These are phyloP conservation scores for Oryza nivara DNA, from an alignment of 176 grass and related monocot species.

Conservation along the genomic window DNA sequence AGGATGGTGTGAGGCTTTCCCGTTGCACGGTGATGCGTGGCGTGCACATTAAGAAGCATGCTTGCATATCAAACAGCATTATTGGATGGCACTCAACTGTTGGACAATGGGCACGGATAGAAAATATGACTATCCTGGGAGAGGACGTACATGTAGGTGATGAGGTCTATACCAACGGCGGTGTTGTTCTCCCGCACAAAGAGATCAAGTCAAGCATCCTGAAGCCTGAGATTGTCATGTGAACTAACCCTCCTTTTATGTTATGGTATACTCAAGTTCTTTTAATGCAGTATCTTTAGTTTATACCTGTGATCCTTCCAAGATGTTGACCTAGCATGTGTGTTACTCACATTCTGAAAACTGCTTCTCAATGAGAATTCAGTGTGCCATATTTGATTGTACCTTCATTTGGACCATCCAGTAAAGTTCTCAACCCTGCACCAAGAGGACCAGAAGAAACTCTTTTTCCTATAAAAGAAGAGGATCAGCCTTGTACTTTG, in stretches of 20 bases:
- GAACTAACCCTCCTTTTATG: constrained; percentile 36
- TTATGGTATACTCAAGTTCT: constrained; percentile 16
- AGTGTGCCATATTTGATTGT: neutral
- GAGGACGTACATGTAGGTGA: constrained; percentile 93
- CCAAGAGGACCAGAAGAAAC: neutral
- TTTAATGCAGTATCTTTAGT: constrained; percentile 23
- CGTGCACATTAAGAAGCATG: constrained; percentile 80
- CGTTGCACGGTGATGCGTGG: constrained; percentile 82
- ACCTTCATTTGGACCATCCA: neutral
- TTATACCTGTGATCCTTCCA: constrained; percentile 24
- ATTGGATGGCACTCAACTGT: constrained; percentile 94
- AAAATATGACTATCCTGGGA: constrained; percentile 88
- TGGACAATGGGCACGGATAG: constrained; percentile 81
- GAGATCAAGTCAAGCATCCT: constrained; percentile 94
- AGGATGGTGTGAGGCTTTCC: constrained; percentile 83
- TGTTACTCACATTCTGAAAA: neutral
- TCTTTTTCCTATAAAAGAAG: neutral
- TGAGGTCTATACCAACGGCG: constrained; percentile 89
- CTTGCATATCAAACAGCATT: constrained; percentile 84
- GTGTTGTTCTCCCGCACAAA: constrained; percentile 89
- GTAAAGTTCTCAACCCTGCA: neutral
- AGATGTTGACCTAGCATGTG: constrained; percentile 32
- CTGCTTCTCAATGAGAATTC: constrained; percentile 1
- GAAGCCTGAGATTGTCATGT: constrained; percentile 98
- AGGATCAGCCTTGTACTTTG: neutral